Conservation (phyloP, 2,329 filamentous ascomycete genomes). For the Pseudogymnoascus destructans region DNA sequence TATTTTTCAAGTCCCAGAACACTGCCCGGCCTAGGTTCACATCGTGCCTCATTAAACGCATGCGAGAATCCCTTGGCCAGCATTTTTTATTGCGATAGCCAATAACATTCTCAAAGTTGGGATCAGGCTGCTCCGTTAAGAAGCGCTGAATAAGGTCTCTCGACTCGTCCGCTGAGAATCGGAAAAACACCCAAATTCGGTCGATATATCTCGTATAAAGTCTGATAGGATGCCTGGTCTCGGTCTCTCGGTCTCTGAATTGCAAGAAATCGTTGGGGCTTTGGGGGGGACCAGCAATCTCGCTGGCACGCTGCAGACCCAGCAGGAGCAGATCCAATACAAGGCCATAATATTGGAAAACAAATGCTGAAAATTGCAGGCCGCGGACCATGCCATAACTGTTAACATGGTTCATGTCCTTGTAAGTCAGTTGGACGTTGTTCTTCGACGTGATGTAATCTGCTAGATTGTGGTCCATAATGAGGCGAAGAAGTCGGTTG, state of each 20-base stretch:
- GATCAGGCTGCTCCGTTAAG: slow-evolving; percentile 93
- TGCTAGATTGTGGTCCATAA: slow-evolving; percentile 98
- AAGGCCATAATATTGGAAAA: slow-evolving; percentile 97
- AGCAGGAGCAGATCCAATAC: slow-evolving; percentile 87
- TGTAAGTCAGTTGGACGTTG: slow-evolving; percentile 97
- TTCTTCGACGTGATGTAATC: slow-evolving; percentile 99
- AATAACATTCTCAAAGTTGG: slow-evolving; percentile 98
- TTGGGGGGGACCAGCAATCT: slow-evolving; percentile 88
- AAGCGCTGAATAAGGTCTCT: slow-evolving; percentile 94
- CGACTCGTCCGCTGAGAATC: slow-evolving; percentile 88
- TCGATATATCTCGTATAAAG: slow-evolving; percentile 98
- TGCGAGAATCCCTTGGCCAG: slow-evolving; percentile 93
- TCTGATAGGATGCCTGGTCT: slow-evolving; percentile 86
- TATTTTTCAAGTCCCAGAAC: slow-evolving; percentile 98
- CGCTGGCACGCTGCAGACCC: slow-evolving; percentile 88
- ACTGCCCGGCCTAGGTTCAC: slow-evolving; percentile 95
- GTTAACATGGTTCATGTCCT: slow-evolving; percentile 99
- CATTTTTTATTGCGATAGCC: slow-evolving; percentile 99
- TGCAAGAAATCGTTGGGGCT: slow-evolving; percentile 96
- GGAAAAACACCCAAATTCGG: slow-evolving; percentile 95
- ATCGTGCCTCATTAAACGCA: slow-evolving; percentile 97
- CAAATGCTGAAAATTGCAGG: slow-evolving; percentile 93
- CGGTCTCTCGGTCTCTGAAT: slow-evolving; percentile 84
- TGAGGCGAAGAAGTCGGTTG: slow-evolving; percentile 81
- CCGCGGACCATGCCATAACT: slow-evolving; percentile 97